phyloP scores from a whole-genome alignment of 2,329 filamentous ascomycete genomes.

The Aspergillus transmontanensis region DNA sequence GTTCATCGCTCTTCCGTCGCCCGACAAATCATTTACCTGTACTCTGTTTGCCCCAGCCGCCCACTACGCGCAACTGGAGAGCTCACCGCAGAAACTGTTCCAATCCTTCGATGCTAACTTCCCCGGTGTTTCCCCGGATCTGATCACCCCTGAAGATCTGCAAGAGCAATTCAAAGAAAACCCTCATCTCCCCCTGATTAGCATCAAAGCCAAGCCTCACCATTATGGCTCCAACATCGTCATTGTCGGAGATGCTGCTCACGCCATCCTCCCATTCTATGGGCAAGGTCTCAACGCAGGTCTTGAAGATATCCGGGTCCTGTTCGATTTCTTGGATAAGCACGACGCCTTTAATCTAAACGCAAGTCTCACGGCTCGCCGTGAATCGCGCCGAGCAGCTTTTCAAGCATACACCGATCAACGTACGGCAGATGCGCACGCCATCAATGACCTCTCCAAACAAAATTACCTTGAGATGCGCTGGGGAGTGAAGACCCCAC shows the following conservation, averaged over 20 bases:
- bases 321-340: conserved; percentile 80
- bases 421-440: conserved; percentile 76
- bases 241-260: conserved; percentile 89
- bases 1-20: conserved; percentile 94
- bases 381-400: conserved; percentile 48
- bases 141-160: conserved; percentile 65
- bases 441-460: conserved; percentile 89
- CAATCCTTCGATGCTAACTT: conserved; percentile 85
- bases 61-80: conserved; percentile 70
- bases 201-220: conserved; percentile 88
- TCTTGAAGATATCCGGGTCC: conserved; percentile 86
- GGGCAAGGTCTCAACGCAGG: conserved; percentile 98
- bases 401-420: conserved; percentile 74
- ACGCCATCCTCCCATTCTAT: conserved; percentile 98
- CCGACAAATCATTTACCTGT: conserved; percentile 91
- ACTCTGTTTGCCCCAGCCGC: conserved; percentile 83
- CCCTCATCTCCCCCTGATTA: conserved; percentile 89
- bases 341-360: conserved; percentile 51
- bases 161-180: conserved; percentile 75
- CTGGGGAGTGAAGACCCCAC: conserved; percentile 73
- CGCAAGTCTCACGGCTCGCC: conserved; percentile 46
- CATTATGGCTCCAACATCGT: conserved; percentile 77
- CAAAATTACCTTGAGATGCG: conserved; percentile 96
- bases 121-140: conserved; percentile 72
- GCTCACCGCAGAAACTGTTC: conserved; percentile 67